phyloP scores from a whole-genome alignment of 805 yeast genomes.

The Kuraishia cidri region DNA sequence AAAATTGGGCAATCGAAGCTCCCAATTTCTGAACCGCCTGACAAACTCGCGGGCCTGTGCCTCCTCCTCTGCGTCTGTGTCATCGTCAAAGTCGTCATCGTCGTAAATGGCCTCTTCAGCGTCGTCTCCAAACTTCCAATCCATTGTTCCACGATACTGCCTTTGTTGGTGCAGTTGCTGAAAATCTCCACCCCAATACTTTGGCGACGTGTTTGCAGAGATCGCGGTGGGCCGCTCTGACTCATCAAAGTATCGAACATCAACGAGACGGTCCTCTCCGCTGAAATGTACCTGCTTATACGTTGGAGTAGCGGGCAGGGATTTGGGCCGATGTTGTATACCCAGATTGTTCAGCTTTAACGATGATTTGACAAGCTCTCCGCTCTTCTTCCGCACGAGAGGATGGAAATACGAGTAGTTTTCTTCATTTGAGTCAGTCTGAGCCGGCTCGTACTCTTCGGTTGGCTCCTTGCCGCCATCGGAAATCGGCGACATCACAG shows the following conservation, averaged over 20 bases:
- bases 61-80: constrained; percentile 11
- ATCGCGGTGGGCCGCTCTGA: constrained; percentile 74
- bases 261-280: constrained; percentile 48
- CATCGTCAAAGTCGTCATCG: constrained; percentile 10
- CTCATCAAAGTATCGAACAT: constrained; percentile 65
- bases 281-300: constrained; percentile 81
- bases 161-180: too few species aligned
- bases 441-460: neutral
- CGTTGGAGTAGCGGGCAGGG: constrained; percentile 48
- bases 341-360: constrained; percentile 33
- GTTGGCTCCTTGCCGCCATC: neutral
- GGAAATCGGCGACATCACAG: neutral
- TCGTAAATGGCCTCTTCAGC: constrained; percentile 16
- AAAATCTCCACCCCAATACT: neutral
- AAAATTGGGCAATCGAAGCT: constrained; percentile 30
- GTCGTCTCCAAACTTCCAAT: constrained; percentile 3
- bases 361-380: constrained; percentile 77
- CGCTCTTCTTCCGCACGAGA: constrained; percentile 74
- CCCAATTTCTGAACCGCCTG: constrained; percentile 27
- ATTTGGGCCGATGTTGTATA: constrained; percentile 14
- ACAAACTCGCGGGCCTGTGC: constrained; percentile 2
- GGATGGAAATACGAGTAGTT: constrained; percentile 21
- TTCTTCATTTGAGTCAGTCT: too few species aligned
- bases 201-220: constrained; percentile 57
- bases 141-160: neutral